These are phyloP conservation scores for Handroanthus guayacan DNA, from an alignment of 257 asterid species.

Conservation along the genomic window DNA sequence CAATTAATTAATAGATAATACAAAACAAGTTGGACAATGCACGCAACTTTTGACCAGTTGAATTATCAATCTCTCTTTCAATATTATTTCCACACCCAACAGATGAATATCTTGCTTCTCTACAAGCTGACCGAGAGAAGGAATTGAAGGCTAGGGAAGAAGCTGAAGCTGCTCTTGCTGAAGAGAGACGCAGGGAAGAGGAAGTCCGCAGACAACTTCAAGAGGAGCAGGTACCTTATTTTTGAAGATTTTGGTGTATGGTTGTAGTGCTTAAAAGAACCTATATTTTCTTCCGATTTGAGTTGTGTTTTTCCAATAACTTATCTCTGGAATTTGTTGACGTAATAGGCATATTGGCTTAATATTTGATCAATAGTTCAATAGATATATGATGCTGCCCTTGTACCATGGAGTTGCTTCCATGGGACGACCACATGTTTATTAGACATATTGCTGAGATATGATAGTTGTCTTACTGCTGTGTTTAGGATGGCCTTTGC, in stretches of 20 bases:
- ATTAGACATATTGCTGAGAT: slow-evolving; percentile 6
- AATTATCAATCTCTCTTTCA: too few species aligned
- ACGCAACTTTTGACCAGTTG: too few species aligned
- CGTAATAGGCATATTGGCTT: not conserved
- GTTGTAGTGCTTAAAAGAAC: slow-evolving; percentile 8
- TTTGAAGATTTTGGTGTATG: slow-evolving; percentile 23
- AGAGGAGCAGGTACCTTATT: slow-evolving; percentile 70
- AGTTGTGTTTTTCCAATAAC: not conserved
- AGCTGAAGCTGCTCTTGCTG: slow-evolving; percentile 89
- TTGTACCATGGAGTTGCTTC: slow-evolving; percentile 4
- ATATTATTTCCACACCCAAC: too few species aligned
- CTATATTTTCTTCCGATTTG: not conserved
- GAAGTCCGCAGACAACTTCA: slow-evolving; percentile 62
- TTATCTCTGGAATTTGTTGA: not conserved
- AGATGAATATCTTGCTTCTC: slow-evolving; percentile 89
- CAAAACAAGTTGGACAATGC: too few species aligned
- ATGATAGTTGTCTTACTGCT: not conserved
- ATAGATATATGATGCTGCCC: not conserved
- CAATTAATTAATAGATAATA: too few species aligned
- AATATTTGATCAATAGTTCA: not conserved
- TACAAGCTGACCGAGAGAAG: slow-evolving; percentile 98
- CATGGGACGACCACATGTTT: not conserved
- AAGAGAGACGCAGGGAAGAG: slow-evolving; percentile 82
- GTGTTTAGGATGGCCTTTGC: not conserved
- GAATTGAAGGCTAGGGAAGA: slow-evolving; percentile 95